phyloP scores from a whole-genome alignment of 73 alveolate genomes.

The Uronychia binucleata region DNA sequence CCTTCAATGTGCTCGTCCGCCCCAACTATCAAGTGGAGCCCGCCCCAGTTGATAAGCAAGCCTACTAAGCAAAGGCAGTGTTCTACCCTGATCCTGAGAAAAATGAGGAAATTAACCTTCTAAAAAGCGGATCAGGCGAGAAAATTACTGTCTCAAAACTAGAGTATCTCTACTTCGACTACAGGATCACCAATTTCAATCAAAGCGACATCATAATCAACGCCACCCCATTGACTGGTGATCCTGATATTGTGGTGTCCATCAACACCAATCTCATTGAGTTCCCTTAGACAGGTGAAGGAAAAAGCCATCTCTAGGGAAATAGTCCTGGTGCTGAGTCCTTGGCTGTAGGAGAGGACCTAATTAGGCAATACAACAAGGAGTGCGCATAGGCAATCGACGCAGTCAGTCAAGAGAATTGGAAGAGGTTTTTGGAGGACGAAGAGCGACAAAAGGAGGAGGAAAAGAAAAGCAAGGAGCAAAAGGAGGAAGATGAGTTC shows the following conservation, averaged over 20 bases:
- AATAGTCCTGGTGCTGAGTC: background rate
- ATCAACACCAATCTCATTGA: background rate
- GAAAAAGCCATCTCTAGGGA: background rate
- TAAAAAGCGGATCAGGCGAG: background rate
- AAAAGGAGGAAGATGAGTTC: background rate
- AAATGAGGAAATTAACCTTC: background rate
- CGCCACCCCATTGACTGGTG: slow-evolving; percentile 51
- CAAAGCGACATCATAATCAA: background rate
- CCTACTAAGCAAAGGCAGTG: background rate
- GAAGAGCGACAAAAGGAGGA: background rate
- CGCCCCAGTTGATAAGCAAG: background rate
- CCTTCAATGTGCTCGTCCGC: background rate
- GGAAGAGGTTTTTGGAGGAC: background rate
- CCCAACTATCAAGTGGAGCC: background rate
- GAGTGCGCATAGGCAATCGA: background rate
- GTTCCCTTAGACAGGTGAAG: background rate
- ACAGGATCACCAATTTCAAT: background rate
- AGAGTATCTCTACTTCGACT: background rate
- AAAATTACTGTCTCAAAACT: background rate
- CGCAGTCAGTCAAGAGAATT: background rate
- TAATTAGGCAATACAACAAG: background rate
- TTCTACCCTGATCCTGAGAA: background rate
- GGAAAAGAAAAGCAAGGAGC: background rate
- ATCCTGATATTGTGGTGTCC: slow-evolving; percentile 57
- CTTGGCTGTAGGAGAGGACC: background rate